These are phyloP conservation scores for Chlorella sp. DNA, from an alignment of 139 green algal genomes.

Conservation along the genomic window DNA sequence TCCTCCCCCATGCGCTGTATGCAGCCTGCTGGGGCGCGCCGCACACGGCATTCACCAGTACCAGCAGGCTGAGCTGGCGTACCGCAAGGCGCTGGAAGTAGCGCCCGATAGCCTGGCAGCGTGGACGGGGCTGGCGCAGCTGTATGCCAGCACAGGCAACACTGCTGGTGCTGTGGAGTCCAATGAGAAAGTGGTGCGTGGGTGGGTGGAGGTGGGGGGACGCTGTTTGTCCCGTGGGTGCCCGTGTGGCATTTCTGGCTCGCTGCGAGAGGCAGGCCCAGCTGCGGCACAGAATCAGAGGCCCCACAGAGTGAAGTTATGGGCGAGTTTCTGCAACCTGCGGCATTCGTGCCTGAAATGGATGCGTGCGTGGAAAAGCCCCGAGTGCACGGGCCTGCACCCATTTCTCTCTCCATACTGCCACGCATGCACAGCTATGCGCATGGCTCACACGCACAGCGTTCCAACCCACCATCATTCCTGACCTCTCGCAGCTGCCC, in stretches of 20 bases:
- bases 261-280: too few species aligned
- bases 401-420: background rate
- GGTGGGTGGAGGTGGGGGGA: too few species aligned
- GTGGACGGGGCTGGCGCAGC: constrained; percentile 78
- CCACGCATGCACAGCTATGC: background rate
- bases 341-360: background rate
- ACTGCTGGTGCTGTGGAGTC: constrained; percentile 16
- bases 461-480: too few species aligned
- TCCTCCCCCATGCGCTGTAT: background rate
- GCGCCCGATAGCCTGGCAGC: constrained; percentile 54
- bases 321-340: too few species aligned
- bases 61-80: constrained; percentile 65
- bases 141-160: constrained; percentile 56
- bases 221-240: too few species aligned
- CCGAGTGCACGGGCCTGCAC: background rate
- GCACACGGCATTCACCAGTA: constrained; percentile 65
- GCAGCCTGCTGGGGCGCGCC: constrained; percentile 73
- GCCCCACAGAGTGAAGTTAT: background rate
- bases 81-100: constrained; percentile 61
- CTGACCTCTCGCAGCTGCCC: too few species aligned
- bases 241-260: too few species aligned
- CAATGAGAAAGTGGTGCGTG: constrained; percentile 48
- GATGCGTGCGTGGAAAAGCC: background rate
- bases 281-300: too few species aligned
- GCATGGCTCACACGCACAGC: too few species aligned